Base-by-base conservation (phyloP, 1,139 yeast genomes). In the Yamadazyma dendronema region DNA sequence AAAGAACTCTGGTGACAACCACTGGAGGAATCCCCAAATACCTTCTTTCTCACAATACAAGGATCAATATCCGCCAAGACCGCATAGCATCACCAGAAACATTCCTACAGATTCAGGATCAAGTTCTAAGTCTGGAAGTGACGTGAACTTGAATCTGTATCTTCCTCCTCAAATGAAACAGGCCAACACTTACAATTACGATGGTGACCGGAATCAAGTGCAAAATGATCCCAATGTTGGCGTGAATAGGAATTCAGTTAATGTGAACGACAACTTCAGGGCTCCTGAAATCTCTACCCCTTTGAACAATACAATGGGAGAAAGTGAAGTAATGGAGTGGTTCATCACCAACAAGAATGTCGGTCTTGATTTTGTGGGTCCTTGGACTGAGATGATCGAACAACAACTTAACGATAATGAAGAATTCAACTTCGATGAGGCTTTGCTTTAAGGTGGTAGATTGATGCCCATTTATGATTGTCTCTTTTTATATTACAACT, bases 341-440 rank as follows among this genome's bases (percentile, higher is more conserved):
- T 85, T 86, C 52, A 67, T 80, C 38, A 79, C 75, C 49, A 81
- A 82, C 48, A 74, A 72, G 34, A 63, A 67, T 36, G 80, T 85
- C 27, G 95, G 96, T 14, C 67, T 87, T 38, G 95, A 86, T 42
- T 87, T 87, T 50, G 96, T 86, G 25, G 95, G 85, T 30, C 94
- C 94, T 3, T 83, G 94, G 81, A 84, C 95, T 7, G 90, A 84
- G 54, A 83, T 84, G 74, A 77, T 87, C 36, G 95, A 86, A 54
- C 86, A 81, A 46, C 75, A 69, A 43, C 60, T 71, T 48, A 62
- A 61, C 39, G 54, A 59, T 10, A 64, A 63, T 37, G 70, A 62
- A 29, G 65, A 59, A 34, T 64, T 64, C 42, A 56, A 55, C 36
- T 62, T 64, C 36, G 62, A 61, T 17, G 59, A 53, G 31, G 59